These are phyloP conservation scores for Camelina hispida DNA, from an alignment of 345 rosid species.

Conservation along the genomic window DNA sequence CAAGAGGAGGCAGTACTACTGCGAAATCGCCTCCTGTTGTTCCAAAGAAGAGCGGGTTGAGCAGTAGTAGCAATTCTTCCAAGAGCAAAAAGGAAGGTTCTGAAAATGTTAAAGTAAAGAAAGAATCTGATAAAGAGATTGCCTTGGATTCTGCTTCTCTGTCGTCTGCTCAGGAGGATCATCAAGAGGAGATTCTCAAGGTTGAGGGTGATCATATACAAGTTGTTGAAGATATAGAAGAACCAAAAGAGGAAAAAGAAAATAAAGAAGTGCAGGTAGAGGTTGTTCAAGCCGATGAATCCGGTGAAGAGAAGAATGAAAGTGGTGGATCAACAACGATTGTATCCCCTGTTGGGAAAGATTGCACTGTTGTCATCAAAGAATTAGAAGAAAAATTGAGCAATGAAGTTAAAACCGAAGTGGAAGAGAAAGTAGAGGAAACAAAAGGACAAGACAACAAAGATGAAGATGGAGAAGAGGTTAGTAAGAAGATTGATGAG, in stretches of 20 bases:
- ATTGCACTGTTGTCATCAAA: constrained; percentile 22
- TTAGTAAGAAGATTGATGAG: constrained; percentile 20
- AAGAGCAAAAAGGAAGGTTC: constrained; percentile 30
- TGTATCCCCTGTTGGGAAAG: constrained; percentile 36
- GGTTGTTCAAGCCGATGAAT: constrained; percentile 31
- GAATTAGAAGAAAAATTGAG: constrained; percentile 13
- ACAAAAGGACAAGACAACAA: constrained; percentile 27
- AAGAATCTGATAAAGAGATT: constrained; percentile 35
- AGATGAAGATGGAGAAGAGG: constrained; percentile 34
- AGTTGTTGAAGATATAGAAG: constrained; percentile 26
- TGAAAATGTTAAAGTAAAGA: constrained; percentile 7
- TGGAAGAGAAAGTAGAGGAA: constrained; percentile 40
- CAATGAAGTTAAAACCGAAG: constrained; percentile 29
- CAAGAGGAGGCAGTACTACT: constrained; percentile 32
- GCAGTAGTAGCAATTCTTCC: constrained; percentile 27
- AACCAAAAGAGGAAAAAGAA: constrained; percentile 37
- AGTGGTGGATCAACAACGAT: constrained; percentile 1
- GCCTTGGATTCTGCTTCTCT: constrained; percentile 24
- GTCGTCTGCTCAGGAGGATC: constrained; percentile 34
- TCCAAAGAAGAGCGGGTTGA: constrained; percentile 40
- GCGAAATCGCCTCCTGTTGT: constrained; percentile 41
- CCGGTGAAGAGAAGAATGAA: constrained; percentile 42
- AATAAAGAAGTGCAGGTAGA: constrained; percentile 33
- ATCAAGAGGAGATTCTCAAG: constrained; percentile 44
- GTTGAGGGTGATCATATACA: constrained; percentile 34